phyloP scores from a whole-genome alignment of 106 monocot species.

The Apostasia shenzhenica region DNA sequence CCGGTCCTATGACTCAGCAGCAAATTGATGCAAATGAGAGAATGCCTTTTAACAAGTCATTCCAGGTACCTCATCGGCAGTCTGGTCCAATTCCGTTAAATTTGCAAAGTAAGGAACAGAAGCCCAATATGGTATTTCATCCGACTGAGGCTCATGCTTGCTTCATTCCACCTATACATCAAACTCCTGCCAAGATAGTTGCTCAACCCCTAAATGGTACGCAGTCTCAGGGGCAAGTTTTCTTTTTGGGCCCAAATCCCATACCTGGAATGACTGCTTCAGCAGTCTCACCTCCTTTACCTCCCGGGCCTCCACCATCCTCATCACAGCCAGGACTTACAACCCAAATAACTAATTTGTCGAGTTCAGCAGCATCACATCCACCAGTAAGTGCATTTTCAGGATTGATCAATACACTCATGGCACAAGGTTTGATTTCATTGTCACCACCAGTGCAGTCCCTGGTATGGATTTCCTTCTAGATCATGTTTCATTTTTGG shows the following conservation, averaged over 20 bases:
- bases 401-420: conserved; percentile 68
- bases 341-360: conserved; percentile 15
- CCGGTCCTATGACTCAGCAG: conserved; percentile 14
- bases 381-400: conserved; percentile 40
- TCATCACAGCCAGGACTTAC: conserved; percentile 22
- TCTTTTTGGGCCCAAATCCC: conserved; percentile 18
- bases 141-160: conserved; percentile 24
- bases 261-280: conserved; percentile 19
- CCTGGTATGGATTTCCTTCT: conserved; percentile 30
- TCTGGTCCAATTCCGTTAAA: conserved; percentile 22
- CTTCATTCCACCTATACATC: conserved; percentile 19
- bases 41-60: conserved; percentile 7
- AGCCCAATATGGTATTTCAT: conserved; percentile 8
- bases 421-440: conserved; percentile 82
- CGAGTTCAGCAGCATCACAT: conserved; percentile 21
- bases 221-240: conserved; percentile 20
- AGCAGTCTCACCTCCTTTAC: conserved; percentile 52
- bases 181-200: conserved; percentile 20
- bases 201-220: conserved; percentile 19
- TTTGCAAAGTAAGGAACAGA: conserved; percentile 18
- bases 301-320: conserved; percentile 55
- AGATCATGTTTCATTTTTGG: no score
- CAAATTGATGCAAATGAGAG: conserved; percentile 27
- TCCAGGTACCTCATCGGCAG: conserved; percentile 19
- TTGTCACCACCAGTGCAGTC: conserved; percentile 38